phyloP scores from a whole-genome alignment of 192 early-diverging fungal species.

The Mortierella alpina region DNA sequence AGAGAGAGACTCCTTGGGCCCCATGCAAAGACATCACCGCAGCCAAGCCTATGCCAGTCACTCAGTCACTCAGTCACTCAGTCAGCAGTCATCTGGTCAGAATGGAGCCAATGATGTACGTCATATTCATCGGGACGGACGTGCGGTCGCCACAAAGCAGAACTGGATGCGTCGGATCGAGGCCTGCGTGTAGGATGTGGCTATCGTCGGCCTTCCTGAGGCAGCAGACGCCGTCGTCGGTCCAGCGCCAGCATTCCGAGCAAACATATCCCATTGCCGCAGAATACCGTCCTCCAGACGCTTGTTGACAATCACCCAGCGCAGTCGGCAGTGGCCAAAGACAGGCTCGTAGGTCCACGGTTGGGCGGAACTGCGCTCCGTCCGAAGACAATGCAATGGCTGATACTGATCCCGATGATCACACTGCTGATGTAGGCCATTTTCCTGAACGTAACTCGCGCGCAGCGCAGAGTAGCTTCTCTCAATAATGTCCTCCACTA shows the following conservation, averaged over 20 bases:
- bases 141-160: conserved; percentile 27
- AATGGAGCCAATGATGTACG: not conserved
- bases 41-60: not conserved
- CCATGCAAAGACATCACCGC: not conserved
- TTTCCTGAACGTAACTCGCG: not conserved
- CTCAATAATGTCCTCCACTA: conserved; percentile 17
- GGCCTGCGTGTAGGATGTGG: not conserved
- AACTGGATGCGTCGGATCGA: conserved; percentile 30
- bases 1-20: not conserved
- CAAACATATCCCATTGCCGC: conserved; percentile 12
- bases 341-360: not conserved
- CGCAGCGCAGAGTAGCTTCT: not conserved
- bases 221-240: no score
- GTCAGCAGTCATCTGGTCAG: not conserved
- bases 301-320: conserved; percentile 44
- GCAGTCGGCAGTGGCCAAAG: conserved; percentile 22
- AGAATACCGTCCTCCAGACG: conserved; percentile 21
- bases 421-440: not conserved
- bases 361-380: no score
- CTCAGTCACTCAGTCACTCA: not conserved
- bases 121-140: conserved; percentile 12
- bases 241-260: no score
- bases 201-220: not conserved
- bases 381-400: no score
- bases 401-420: not conserved